Percentiles rank a stretch among this genome's conserved stretches.
These are phyloP conservation scores for Alternaria sp. DNA, from an alignment of 2,329 filamentous ascomycete species.

Conservation along the genomic window DNA sequence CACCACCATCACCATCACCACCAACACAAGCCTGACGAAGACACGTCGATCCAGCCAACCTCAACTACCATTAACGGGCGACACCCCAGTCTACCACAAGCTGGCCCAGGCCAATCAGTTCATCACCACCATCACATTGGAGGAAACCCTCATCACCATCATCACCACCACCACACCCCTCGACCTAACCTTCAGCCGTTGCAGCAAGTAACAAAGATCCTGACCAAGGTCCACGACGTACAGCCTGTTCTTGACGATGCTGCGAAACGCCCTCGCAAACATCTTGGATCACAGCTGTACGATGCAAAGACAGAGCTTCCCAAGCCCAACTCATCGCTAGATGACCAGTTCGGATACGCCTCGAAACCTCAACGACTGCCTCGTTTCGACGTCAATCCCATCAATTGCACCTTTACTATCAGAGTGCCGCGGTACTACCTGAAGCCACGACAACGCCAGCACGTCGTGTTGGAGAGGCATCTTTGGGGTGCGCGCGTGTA, in stretches of 20 bases:
- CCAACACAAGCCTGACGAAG: conserved; percentile 61
- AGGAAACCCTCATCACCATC: conserved; percentile 44
- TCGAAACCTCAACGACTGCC: conserved; percentile 75
- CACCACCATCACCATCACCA: conserved; percentile 65
- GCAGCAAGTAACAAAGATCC: conserved; percentile 60
- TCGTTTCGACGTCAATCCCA: conserved; percentile 73
- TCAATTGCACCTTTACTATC: conserved; percentile 87
- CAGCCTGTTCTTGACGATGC: conserved; percentile 72
- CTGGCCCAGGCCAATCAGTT: conserved; percentile 32
- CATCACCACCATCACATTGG: conserved; percentile 51
- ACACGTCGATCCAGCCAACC: conserved; percentile 41
- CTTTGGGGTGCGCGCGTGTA: conserved; percentile 96
- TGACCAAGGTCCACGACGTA: conserved; percentile 64
- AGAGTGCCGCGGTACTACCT: conserved; percentile 84
- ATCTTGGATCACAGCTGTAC: conserved; percentile 87
- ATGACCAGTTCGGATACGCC: conserved; percentile 63
- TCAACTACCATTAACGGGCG: conserved; percentile 30
- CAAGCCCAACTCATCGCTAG: conserved; percentile 49
- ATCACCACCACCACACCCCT: conserved; percentile 41
- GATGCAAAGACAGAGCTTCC: conserved; percentile 66
- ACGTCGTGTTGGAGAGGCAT: conserved; percentile 79
- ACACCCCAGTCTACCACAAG: conserved; percentile 38
- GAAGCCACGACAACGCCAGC: conserved; percentile 71
- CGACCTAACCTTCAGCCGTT: conserved; percentile 29
- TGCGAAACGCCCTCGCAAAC: conserved; percentile 72